Percentiles rank a stretch among this genome's conserved stretches.
phyloP scores from a whole-genome alignment of 148 eudicot genomes.

The Rhododendron ferrugineum region DNA sequence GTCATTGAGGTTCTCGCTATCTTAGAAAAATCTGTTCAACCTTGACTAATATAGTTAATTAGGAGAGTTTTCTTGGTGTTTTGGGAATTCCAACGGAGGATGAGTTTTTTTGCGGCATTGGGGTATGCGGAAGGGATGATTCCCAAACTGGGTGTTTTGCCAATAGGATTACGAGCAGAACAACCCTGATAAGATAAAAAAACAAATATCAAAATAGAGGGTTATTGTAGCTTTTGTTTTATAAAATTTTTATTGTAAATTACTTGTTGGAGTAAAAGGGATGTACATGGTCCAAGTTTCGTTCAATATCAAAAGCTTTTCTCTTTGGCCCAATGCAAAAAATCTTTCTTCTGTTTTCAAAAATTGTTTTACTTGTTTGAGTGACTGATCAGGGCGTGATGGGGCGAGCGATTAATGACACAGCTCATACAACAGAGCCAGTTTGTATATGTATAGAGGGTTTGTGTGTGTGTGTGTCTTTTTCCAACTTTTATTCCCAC shows the following conservation, averaged over 20 bases:
- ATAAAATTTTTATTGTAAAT: neutral
- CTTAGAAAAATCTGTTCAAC: neutral
- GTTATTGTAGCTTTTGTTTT: neutral
- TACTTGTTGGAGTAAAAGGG: neutral
- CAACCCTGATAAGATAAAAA: neutral
- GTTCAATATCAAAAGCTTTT: neutral
- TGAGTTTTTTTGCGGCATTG: neutral
- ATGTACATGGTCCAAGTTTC: neutral
- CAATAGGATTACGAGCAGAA: neutral
- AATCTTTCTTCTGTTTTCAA: neutral
- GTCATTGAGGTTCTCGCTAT: neutral
- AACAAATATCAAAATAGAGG: neutral
- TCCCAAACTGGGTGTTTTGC: neutral
- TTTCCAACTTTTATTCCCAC: neutral
- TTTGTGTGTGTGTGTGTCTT: neutral
- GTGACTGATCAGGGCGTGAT: neutral
- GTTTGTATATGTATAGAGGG: neutral
- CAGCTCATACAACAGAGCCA: neutral
- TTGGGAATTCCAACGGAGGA: neutral
- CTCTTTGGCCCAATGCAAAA: neutral
- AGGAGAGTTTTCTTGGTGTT: neutral
- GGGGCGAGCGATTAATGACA: neutral
- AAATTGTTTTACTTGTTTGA: neutral
- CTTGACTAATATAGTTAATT: neutral
- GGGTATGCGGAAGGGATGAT: neutral